These are phyloP conservation scores for Pythium pectinolyticum DNA, from an alignment of 352 stramenopile genomes.

Conservation along the genomic window DNA sequence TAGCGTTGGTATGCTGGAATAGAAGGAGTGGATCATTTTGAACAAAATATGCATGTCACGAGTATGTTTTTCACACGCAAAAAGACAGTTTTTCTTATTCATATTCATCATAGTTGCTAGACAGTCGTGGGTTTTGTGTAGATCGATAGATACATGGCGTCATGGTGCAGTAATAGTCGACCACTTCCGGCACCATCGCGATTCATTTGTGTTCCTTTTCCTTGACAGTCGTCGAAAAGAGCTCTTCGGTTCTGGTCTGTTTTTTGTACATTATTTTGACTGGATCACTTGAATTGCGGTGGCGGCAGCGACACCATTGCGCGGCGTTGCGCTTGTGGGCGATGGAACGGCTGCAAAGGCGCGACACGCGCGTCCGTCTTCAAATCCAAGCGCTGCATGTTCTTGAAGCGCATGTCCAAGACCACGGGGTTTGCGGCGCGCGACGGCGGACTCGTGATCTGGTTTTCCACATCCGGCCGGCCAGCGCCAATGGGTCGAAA, in stretches of 20 bases:
- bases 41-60: too few species aligned
- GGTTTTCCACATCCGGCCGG: constrained; percentile 30
- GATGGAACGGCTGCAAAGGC: constrained; percentile 16
- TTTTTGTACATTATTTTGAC: neutral
- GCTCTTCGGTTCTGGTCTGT: too few species aligned
- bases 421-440: constrained; percentile 29
- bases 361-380: constrained; percentile 4
- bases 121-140: too few species aligned
- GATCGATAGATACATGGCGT: too few species aligned
- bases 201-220: neutral
- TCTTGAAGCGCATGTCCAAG: constrained; percentile 31
- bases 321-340: constrained; percentile 11
- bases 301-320: neutral
- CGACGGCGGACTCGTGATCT: constrained; percentile 25
- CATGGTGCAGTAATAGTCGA: too few species aligned
- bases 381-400: constrained; percentile 23
- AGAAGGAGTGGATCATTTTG: too few species aligned
- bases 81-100: too few species aligned
- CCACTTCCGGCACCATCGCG: too few species aligned
- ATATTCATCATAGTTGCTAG: too few species aligned
- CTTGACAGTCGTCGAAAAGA: too few species aligned
- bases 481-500: constrained; percentile 25
- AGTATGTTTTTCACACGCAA: too few species aligned
- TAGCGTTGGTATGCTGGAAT: too few species aligned
- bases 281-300: neutral